phyloP scores from a whole-genome alignment of 108 stramenopile species.

The Seminavis robusta region DNA sequence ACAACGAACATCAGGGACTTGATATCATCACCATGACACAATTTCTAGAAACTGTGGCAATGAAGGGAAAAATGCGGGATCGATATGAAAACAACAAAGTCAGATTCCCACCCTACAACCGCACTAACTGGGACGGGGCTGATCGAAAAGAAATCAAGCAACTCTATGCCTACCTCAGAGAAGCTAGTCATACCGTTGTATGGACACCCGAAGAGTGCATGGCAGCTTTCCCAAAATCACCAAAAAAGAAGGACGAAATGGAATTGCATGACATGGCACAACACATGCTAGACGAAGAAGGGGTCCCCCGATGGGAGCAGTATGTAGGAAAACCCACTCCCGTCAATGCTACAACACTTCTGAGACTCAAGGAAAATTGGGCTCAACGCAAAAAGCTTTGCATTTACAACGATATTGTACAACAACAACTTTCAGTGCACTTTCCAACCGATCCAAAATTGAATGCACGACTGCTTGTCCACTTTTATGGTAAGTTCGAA shows the following conservation, averaged over 20 bases:
- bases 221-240: slow-evolving; percentile 15
- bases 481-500: too few relatives aligned
- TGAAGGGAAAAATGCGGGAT: slow-evolving; percentile 44
- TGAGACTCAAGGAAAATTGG: slow-evolving; percentile 62
- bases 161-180: slow-evolving; percentile 32
- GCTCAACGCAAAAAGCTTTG: slow-evolving; percentile 48
- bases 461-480: slow-evolving; percentile 48
- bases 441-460: slow-evolving; percentile 53
- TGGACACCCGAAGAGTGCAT: slow-evolving; percentile 13
- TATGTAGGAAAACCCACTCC: slow-evolving; percentile 52
- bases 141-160: slow-evolving; percentile 17
- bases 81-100: slow-evolving; percentile 29
- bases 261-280: slow-evolving; percentile 40
- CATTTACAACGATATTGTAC: slow-evolving; percentile 68
- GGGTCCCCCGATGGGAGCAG: slow-evolving; percentile 7
- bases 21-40: slow-evolving; percentile 74
- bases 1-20: slow-evolving; percentile 48
- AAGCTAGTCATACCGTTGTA: slow-evolving; percentile 39
- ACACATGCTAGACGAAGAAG: slow-evolving; percentile 22
- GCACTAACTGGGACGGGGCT: slow-evolving; percentile 59
- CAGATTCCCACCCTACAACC: slow-evolving; percentile 51
- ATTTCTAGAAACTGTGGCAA: slow-evolving; percentile 65
- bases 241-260: slow-evolving; percentile 33
- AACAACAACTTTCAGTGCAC: slow-evolving; percentile 67
- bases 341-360: slow-evolving; percentile 48